A percentile compares a stretch with the other conserved stretches of the same genome.
These are phyloP conservation scores for Lasiodiplodia gonubiensis DNA, from an alignment of 2,329 filamentous ascomycete genomes.

Conservation along the genomic window DNA sequence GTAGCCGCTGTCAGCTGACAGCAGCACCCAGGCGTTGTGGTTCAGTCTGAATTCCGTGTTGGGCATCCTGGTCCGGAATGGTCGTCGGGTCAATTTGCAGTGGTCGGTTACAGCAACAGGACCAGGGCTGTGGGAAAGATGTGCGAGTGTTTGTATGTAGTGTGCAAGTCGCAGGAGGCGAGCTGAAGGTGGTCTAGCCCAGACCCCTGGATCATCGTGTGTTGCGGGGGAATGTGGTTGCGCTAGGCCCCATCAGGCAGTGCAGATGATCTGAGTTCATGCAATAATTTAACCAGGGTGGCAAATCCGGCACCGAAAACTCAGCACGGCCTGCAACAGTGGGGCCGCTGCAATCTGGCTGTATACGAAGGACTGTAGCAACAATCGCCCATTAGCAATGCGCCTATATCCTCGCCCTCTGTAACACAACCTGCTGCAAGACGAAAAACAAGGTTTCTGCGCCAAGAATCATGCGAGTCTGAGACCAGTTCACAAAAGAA, in stretches of 20 bases:
- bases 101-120: not conserved
- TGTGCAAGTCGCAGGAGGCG: not conserved
- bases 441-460: not conserved
- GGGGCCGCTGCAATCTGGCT: not conserved
- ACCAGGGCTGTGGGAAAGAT: not conserved
- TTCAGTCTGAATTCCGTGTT: conserved; percentile 17
- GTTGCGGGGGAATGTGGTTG: not conserved
- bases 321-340: not conserved
- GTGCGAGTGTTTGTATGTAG: not conserved
- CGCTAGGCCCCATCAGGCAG: not conserved
- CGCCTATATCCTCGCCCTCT: not conserved
- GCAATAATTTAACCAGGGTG: conserved; percentile 1
- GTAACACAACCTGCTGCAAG: not conserved
- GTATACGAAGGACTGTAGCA: not conserved
- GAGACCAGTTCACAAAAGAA: not conserved
- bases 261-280: not conserved
- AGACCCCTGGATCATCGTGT: conserved; percentile 9
- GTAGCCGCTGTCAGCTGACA: conserved; percentile 21
- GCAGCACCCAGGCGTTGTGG: conserved; percentile 22
- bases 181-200: not conserved
- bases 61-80: not conserved
- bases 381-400: not conserved
- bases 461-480: not conserved
- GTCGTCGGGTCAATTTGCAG: not conserved
- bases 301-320: not conserved